Percentiles rank a stretch among this genome's conserved stretches.
These are phyloP conservation scores for Dactylellina cionopaga DNA, from an alignment of 2,329 filamentous ascomycete genomes.

Conservation along the genomic window DNA sequence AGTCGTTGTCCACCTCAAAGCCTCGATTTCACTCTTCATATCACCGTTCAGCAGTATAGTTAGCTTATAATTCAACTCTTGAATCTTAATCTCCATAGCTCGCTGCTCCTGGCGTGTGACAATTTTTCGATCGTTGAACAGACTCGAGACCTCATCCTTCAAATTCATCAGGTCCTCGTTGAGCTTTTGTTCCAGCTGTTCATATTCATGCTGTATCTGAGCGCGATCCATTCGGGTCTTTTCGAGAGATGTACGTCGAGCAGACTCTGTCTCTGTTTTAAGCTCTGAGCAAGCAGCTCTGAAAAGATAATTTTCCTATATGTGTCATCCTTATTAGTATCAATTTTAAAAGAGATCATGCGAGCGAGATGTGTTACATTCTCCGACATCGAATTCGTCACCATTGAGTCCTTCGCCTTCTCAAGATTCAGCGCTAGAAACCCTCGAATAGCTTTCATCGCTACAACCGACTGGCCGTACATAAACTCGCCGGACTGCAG, in stretches of 20 bases:
- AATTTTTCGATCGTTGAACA: conserved; percentile 98
- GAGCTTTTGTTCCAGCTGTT: conserved; percentile 85
- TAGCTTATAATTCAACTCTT: conserved; percentile 96
- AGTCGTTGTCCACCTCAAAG: conserved; percentile 83
- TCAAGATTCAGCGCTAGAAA: conserved; percentile 82
- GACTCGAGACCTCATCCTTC: conserved; percentile 90
- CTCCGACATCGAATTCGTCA: conserved; percentile 91
- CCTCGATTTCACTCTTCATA: conserved; percentile 89
- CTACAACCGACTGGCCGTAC: conserved; percentile 77
- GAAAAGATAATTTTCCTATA: conserved; percentile 86
- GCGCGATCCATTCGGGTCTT: conserved; percentile 83
- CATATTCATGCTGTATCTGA: conserved; percentile 91
- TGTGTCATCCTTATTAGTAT: neutral
- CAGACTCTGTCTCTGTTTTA: conserved; percentile 83
- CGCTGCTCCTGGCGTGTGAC: conserved; percentile 87
- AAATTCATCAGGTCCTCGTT: conserved; percentile 83
- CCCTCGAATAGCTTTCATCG: conserved; percentile 90
- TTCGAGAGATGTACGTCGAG: conserved; percentile 79
- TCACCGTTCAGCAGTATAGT: conserved; percentile 89
- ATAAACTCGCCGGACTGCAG: conserved; percentile 78
- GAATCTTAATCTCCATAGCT: conserved; percentile 78
- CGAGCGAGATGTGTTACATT: conserved; percentile 66
- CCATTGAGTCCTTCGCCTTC: conserved; percentile 79
- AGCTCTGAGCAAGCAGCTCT: conserved; percentile 92
- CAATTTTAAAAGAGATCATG: too few species aligned